phyloP scores from a whole-genome alignment of 257 asterid genomes.

The Buddleja alternifolia region DNA sequence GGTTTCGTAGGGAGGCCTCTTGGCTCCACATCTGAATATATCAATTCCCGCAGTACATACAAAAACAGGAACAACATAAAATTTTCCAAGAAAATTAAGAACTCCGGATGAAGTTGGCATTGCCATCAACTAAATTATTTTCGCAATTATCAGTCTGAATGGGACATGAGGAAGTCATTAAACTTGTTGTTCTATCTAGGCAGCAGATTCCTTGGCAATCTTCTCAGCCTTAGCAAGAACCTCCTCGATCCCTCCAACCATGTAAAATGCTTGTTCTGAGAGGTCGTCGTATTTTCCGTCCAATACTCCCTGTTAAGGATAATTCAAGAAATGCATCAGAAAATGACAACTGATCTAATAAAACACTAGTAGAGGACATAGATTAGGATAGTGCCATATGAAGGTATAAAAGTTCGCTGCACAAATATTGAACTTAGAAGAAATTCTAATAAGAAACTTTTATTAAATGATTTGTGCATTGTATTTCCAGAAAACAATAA shows the following conservation, averaged over 20 bases:
- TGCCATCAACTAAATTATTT: conserved; percentile 54
- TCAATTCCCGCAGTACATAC: conserved; percentile 39
- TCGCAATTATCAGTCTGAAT: conserved; percentile 46
- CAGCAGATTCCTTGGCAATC: conserved; percentile 67
- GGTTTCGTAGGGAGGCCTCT: conserved; percentile 39
- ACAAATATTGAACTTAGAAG: too few species aligned
- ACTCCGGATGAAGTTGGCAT: conserved; percentile 41
- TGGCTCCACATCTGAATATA: conserved; percentile 46
- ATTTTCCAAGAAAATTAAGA: conserved; percentile 25
- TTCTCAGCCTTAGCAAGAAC: conserved; percentile 75
- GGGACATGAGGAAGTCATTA: conserved; percentile 24
- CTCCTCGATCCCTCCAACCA: conserved; percentile 96
- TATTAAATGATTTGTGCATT: too few species aligned
- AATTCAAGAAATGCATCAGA: conserved; percentile 9
- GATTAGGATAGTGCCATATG: background rate
- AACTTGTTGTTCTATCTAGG: conserved; percentile 36
- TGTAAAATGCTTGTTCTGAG: conserved; percentile 84
- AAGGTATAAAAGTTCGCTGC: too few species aligned
- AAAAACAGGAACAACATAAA: conserved; percentile 26
- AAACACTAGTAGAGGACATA: background rate
- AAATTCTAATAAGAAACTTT: too few species aligned
- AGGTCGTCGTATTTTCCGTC: conserved; percentile 92
- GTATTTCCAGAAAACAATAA: too few species aligned
- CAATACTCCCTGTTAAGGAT: conserved; percentile 66
- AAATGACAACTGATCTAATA: background rate